phyloP scores from a whole-genome alignment of 192 early-diverging fungal species.

The Mortierella hygrophila region DNA sequence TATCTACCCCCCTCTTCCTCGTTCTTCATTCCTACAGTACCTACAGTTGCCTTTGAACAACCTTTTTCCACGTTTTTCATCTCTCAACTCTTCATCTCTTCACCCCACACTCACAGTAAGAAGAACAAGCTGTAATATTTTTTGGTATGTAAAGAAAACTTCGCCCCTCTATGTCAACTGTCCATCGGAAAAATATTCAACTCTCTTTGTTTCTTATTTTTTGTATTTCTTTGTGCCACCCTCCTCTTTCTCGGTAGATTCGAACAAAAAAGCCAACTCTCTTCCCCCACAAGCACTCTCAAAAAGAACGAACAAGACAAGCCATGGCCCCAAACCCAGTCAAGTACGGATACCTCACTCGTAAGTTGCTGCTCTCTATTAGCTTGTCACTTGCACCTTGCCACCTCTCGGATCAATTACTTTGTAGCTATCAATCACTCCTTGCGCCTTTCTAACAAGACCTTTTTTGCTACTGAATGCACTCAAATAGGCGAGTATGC shows the following conservation, averaged over 20 bases:
- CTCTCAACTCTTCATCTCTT: not conserved
- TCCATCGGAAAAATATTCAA: not conserved
- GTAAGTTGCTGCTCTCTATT: conserved; percentile 14
- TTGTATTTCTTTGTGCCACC: conserved; percentile 2
- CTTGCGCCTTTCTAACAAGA: not conserved
- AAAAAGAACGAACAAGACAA: not conserved
- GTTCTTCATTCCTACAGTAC: not conserved
- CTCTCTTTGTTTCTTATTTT: not conserved
- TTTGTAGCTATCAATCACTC: not conserved
- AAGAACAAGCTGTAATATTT: too few species aligned
- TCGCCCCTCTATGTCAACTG: not conserved
- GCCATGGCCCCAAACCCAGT: conserved; percentile 6
- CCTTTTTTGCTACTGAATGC: not conserved
- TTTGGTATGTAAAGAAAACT: not conserved
- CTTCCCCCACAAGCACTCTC: not conserved
- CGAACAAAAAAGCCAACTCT: conserved; percentile 3
- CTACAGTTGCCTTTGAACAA: not conserved
- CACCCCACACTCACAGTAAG: too few species aligned
- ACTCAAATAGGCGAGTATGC: conserved; percentile 24
- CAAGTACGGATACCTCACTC: conserved; percentile 23
- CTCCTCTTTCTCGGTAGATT: not conserved
- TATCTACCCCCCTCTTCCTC: not conserved
- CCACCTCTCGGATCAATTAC: not conserved
- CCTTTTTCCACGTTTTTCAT: not conserved
- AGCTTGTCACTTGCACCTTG: not conserved